Evolutionary conservation across 345 rosid species (phyloP), one percentile per base, ranked within the genome.

Genomic region (Erysimum cheiranthoides): DNA sequence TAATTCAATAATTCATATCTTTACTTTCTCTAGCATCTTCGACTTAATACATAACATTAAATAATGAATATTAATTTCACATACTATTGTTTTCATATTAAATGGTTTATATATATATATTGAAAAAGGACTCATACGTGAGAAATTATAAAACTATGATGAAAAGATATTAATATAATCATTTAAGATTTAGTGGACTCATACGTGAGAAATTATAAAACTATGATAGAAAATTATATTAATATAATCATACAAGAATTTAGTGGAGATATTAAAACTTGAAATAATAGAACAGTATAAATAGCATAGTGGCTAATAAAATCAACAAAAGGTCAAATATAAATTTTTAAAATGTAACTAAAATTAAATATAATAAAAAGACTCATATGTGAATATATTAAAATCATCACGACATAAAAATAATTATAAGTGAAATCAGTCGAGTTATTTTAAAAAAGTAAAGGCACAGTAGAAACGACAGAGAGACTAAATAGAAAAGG

Each of bases 1-100:
- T n/a, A n/a, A n/a, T n/a, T n/a, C n/a, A n/a, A n/a, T n/a, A n/a
- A n/a, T n/a, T n/a, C 50, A 8, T 46, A 35, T 5, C 4, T 47
- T 45, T 35, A 10, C 72, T 56, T 64, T 21, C 47, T 46, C 36
- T 66, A 57, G 31, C 31, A 56, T 51, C 40, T 54, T 38, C 34
- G 8, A 5, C 5, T 65, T 32, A 32, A 40, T 7, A 3, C 11
- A 73, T 5, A 25, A 46, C 14, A 31, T 32, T 53, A 54, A 14
- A 30, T 28, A 6, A 13, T 13, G 10, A 54, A 13, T 14, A 13
- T 27, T 27, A 14, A 49, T 18, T 18, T 7, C 28, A 49, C 5
- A 8, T 18, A 18, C 11, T 49, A 18, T 49, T 27, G 27, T 49
- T 18, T 49, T 49, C 21, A 14, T 47, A 16, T 47, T 8, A 45